Conservation (phyloP, 768 basidiomycete genomes). For the Tremella yokohamensis region DNA sequence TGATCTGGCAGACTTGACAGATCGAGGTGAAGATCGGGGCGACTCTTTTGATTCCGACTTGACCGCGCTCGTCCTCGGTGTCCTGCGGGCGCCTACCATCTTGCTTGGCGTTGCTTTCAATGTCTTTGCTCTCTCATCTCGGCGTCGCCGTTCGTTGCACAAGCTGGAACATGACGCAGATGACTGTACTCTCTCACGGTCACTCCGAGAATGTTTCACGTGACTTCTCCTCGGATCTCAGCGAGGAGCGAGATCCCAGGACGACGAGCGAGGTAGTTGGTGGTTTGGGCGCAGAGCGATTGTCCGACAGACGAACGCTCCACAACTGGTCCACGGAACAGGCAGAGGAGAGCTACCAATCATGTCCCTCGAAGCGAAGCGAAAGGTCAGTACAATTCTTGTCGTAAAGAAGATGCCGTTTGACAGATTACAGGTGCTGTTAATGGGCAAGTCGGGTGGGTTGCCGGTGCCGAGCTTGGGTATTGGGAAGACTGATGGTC, state of each 20-base stretch:
- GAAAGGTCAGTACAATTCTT: constrained; percentile 20
- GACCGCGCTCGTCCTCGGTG: neutral
- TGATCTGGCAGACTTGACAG: constrained; percentile 5
- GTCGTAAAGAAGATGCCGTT: neutral
- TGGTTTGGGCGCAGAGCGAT: neutral
- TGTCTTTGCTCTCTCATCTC: constrained; percentile 1
- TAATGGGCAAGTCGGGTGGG: constrained; percentile 95
- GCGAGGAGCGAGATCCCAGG: no score
- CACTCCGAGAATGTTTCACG: no score
- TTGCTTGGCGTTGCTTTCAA: neutral
- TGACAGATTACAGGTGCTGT: constrained; percentile 64
- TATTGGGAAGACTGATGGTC: constrained; percentile 5
- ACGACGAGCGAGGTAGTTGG: no score
- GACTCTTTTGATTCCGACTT: no score
- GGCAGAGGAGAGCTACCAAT: neutral
- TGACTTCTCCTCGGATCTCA: no score
- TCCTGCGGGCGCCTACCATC: constrained; percentile 5
- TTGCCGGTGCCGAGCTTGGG: constrained; percentile 1
- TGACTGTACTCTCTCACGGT: no score
- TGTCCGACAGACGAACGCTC: neutral
- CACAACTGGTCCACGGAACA: neutral
- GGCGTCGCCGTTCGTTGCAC: neutral
- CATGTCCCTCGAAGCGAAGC: constrained; percentile 29
- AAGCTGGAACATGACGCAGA: no score
- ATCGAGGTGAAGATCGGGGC: constrained; percentile 11